These are phyloP conservation scores for Emmonsiellopsis sp. DNA, from an alignment of 2,329 filamentous ascomycete species.

Conservation along the genomic window DNA sequence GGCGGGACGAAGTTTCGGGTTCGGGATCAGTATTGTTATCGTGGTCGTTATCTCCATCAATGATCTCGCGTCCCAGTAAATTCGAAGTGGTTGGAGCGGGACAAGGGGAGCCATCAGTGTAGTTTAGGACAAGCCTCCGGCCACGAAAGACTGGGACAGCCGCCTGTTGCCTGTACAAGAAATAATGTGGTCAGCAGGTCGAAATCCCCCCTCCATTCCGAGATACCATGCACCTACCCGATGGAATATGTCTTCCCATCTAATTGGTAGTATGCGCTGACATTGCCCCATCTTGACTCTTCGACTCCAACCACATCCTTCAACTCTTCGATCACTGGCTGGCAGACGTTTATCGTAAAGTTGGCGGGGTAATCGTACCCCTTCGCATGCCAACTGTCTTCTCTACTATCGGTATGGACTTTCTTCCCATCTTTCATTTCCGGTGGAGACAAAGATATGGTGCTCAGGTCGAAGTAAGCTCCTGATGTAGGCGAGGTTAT, in stretches of 20 bases:
- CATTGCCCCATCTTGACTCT: conserved; percentile 32
- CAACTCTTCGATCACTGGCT: conserved; percentile 38
- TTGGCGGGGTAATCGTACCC: conserved; percentile 43
- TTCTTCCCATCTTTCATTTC: conserved; percentile 31
- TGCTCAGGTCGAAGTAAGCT: conserved; percentile 54
- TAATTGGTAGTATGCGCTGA: conserved; percentile 40
- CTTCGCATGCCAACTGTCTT: conserved; percentile 39
- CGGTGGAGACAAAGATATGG: conserved; percentile 44
- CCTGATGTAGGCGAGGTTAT: conserved; percentile 51
- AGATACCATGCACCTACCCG: conserved; percentile 25
- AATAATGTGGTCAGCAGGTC: neutral
- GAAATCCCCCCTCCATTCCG: neutral
- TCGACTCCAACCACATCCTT: conserved; percentile 38
- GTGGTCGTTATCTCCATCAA: conserved; percentile 10
- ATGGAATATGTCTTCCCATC: conserved; percentile 37
- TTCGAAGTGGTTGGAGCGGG: conserved; percentile 11
- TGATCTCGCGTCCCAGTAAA: conserved; percentile 9
- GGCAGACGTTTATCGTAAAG: conserved; percentile 43
- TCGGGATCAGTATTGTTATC: conserved; percentile 12
- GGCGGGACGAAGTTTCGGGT: conserved; percentile 21
- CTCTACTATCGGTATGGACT: conserved; percentile 25
- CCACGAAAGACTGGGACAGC: conserved; percentile 39
- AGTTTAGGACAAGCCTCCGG: conserved; percentile 62
- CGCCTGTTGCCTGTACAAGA: conserved; percentile 30
- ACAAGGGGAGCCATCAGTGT: conserved; percentile 68